A percentile compares a stretch with the other conserved stretches of the same genome.
These are phyloP conservation scores for Pichia sorboxylosa DNA, from an alignment of 1,139 yeast genomes.

Conservation along the genomic window DNA sequence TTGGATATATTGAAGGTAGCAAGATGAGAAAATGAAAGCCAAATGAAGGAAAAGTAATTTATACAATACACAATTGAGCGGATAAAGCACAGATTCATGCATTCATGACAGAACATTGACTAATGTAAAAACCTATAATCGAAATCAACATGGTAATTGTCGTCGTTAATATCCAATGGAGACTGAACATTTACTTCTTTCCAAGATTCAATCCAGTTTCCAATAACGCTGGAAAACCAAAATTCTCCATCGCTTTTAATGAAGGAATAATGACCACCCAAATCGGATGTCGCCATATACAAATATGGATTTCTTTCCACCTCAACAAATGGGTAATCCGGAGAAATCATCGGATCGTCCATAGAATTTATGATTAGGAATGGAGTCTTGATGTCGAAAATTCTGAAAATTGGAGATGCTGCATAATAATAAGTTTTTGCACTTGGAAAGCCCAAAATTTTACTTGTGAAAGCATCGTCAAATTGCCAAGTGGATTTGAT, in stretches of 20 bases:
- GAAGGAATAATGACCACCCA: slow-evolving; percentile 60
- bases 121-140: no score
- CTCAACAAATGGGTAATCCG: slow-evolving; percentile 37
- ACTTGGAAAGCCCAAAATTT: slow-evolving; percentile 54
- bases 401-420: slow-evolving; percentile 51
- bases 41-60: no score
- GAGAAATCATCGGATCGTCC: slow-evolving; percentile 75
- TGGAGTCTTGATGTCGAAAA: slow-evolving; percentile 53
- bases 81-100: no score
- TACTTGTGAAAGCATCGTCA: slow-evolving; percentile 62
- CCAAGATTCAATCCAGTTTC: slow-evolving; percentile 47
- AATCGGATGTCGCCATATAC: slow-evolving; percentile 39
- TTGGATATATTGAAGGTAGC: no score
- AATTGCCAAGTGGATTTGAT: slow-evolving; percentile 40
- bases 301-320: slow-evolving; percentile 44
- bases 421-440: slow-evolving; percentile 62
- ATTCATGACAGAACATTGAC: no score
- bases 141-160: no score
- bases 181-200: slow-evolving; percentile 23
- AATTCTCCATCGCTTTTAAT: slow-evolving; percentile 47
- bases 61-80: no score
- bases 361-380: slow-evolving; percentile 54
- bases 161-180: slow-evolving; percentile 8
- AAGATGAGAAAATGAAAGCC: no score
- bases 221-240: slow-evolving; percentile 63